These are phyloP conservation scores for Fusarium secorum DNA, from an alignment of 2,329 filamentous ascomycete genomes.

Conservation along the genomic window DNA sequence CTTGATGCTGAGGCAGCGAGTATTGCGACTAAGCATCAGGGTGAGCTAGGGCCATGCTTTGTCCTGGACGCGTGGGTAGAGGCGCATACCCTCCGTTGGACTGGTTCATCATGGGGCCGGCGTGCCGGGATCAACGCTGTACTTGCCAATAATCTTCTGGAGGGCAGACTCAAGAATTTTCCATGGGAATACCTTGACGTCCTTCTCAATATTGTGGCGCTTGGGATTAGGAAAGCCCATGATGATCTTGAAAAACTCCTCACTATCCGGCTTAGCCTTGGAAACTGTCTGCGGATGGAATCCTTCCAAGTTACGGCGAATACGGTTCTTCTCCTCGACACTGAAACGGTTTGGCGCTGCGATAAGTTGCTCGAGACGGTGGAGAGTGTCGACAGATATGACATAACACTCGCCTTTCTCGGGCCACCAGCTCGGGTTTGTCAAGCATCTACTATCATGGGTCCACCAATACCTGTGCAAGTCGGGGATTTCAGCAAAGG, in stretches of 20 bases:
- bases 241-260: constrained; percentile 98
- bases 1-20: constrained; percentile 55
- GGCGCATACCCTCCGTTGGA: constrained; percentile 52
- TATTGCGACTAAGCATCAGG: constrained; percentile 49
- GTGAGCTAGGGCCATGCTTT: constrained; percentile 45
- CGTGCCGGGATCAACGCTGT: constrained; percentile 63
- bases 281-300: constrained; percentile 95
- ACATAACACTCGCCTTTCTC: constrained; percentile 92
- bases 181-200: constrained; percentile 99
- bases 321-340: constrained; percentile 98
- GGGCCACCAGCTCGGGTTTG: constrained; percentile 92
- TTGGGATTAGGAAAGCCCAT: constrained; percentile 97
- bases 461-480: no score
- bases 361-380: constrained; percentile 90
- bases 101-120: constrained; percentile 52
- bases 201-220: constrained; percentile 97
- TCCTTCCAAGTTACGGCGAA: constrained; percentile 92
- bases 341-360: constrained; percentile 79
- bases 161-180: constrained; percentile 85
- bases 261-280: constrained; percentile 89
- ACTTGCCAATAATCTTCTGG: constrained; percentile 99
- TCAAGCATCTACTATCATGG: no score
- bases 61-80: constrained; percentile 57
- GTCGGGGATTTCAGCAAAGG: no score
- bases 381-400: constrained; percentile 96